Percentiles rank a stretch among this genome's conserved stretches.
phyloP scores from a whole-genome alignment of 495 filamentous ascomycete species.

The Letharia lupina region DNA sequence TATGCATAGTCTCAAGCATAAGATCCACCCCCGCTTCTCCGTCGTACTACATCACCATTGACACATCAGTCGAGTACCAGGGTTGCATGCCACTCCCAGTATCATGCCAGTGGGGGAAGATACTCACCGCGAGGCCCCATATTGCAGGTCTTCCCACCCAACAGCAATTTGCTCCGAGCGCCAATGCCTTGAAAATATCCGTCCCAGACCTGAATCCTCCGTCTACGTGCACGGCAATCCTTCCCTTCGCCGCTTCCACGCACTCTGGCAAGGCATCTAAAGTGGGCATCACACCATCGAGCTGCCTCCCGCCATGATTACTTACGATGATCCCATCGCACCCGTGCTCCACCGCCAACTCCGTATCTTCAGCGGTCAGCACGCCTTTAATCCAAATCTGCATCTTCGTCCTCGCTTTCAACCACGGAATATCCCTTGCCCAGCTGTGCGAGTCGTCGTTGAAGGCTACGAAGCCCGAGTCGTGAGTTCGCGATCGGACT shows the following conservation, averaged over 20 bases:
- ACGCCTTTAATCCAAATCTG: slow-evolving; percentile 39
- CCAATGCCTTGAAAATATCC: slow-evolving; percentile 40
- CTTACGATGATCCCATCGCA: slow-evolving; percentile 34
- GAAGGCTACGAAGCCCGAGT: slow-evolving; percentile 26
- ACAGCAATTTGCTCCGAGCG: slow-evolving; percentile 34
- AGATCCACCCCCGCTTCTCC: slow-evolving; percentile 36
- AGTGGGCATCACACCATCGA: slow-evolving; percentile 38
- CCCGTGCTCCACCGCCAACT: slow-evolving; percentile 29
- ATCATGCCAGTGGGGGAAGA: not conserved
- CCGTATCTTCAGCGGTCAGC: slow-evolving; percentile 30
- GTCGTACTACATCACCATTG: slow-evolving; percentile 25
- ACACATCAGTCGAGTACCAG: not conserved
- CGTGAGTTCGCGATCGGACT: slow-evolving; percentile 23
- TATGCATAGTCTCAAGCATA: slow-evolving; percentile 37
- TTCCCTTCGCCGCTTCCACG: slow-evolving; percentile 31
- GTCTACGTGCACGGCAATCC: slow-evolving; percentile 33
- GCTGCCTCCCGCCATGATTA: slow-evolving; percentile 39
- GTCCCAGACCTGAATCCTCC: slow-evolving; percentile 35
- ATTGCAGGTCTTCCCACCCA: slow-evolving; percentile 35
- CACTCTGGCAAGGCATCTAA: slow-evolving; percentile 41
- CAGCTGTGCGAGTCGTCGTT: slow-evolving; percentile 33
- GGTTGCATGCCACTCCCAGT: not conserved
- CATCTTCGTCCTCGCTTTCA: slow-evolving; percentile 31
- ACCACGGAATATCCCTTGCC: slow-evolving; percentile 32
- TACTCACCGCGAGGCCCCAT: slow-evolving; percentile 37